Base-by-base conservation (phyloP, 371 early-diverging fungal species). In the Blastocladiella emersonii region DNA sequence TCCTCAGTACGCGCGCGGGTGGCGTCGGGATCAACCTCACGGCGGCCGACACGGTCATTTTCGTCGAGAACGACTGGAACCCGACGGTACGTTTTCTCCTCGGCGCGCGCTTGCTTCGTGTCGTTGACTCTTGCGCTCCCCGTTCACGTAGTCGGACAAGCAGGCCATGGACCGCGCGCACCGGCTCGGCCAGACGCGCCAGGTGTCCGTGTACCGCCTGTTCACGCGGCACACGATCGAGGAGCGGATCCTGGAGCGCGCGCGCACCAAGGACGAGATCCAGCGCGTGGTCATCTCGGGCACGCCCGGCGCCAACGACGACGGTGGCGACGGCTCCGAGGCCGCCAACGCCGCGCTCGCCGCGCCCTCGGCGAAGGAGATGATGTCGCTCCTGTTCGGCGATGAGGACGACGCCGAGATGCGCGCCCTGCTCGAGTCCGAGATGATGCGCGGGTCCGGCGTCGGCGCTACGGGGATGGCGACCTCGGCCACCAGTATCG, bases 61-160 rank as follows among this genome's bases (percentile, higher is more conserved):
- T 99, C 74, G 98, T 94, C 71, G 99, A 99, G 74, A 87, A 87
- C 60, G 99, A 99, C 75, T 99, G 96, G 94, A 99, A 98, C 70
- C 99, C 99, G 7, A 93, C 91, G 0, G 53, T 51, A 32, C 53
- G 53, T 30, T 15, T 49, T n/a, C 12, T 25, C 12, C 37, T 37
- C 37, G 37, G 37, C 37, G 12, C 12, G n/a, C n/a, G n/a, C n/a
- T n/a, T n/a, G n/a, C n/a, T 44, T 44, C 17, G 19, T 21, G 19
- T 44, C 19, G 19, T 17, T 44, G 39, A 5, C 5, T 39, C 39
- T 8, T 13, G 5, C 39, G 39, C 39, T 39, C 13, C 13, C 8
- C 13, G 39, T 8, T 13, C 13, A 39, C 5, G 8, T 39, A 44
- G 45, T 44, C 45, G 45, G 45, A 98, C 76, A 88, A 93, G 75